A percentile compares a stretch with the other conserved stretches of the same genome.
These are phyloP conservation scores for Populus simonii DNA, from an alignment of 345 rosid genomes.

Conservation along the genomic window DNA sequence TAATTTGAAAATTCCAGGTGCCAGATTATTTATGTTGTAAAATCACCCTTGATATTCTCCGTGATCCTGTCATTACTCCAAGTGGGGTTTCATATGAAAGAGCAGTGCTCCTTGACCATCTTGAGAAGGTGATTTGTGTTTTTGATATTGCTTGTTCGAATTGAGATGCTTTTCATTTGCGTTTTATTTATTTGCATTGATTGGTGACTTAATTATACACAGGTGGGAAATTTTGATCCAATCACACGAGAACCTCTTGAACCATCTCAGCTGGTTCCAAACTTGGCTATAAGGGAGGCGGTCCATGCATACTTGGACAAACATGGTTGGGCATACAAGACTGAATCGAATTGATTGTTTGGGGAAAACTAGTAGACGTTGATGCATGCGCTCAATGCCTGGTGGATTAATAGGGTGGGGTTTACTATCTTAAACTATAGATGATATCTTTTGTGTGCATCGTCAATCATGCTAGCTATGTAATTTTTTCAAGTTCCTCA, in stretches of 20 bases:
- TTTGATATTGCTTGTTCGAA: neutral
- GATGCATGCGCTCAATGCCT: neutral
- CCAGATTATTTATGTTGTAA: constrained; percentile 88
- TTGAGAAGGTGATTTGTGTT: constrained; percentile 52
- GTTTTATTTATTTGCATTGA: neutral
- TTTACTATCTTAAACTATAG: neutral
- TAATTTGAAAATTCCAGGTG: constrained; percentile 48
- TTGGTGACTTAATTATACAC: neutral
- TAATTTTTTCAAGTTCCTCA: no score
- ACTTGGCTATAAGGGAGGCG: constrained; percentile 86
- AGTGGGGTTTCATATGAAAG: constrained; percentile 89
- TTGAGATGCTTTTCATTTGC: neutral
- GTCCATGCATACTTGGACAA: constrained; percentile 66
- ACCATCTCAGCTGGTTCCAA: constrained; percentile 54
- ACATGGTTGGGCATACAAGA: constrained; percentile 82
- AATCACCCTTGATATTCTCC: constrained; percentile 80
- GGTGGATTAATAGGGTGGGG: neutral
- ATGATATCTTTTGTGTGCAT: neutral
- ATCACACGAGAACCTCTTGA: constrained; percentile 59
- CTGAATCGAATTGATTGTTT: constrained; percentile 13
- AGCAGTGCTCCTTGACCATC: constrained; percentile 80
- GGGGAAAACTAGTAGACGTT: neutral
- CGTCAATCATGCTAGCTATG: neutral
- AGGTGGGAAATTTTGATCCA: constrained; percentile 96
- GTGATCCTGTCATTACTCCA: constrained; percentile 88